Base-by-base conservation (phyloP, 345 rosid genomes). In the Alliaria petiolata region DNA sequence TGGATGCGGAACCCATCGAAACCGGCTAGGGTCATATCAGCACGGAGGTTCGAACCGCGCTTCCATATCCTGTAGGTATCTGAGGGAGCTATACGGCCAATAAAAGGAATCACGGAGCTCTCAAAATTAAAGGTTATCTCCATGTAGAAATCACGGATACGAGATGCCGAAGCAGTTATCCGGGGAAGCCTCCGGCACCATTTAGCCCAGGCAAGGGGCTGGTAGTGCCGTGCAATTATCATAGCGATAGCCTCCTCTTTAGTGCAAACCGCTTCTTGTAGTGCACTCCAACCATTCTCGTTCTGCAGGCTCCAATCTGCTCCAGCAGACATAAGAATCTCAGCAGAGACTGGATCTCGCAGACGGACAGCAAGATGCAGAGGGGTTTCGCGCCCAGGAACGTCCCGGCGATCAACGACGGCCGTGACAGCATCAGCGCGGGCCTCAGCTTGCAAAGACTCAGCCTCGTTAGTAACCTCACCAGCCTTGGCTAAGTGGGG, bases 21-120 rank as follows among this genome's bases (percentile, higher is more conserved):
- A 47, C 99, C 99, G 1, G 98, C 96, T 47, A 95, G 88, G 19
- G 98, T 88, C 97, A 88, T 92, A 67, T 95, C 99, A 55, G 99
- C 99, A 33, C 98, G 97, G 28, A 95, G 95, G 78, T 95, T 92
- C 19, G 98, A 87, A 33, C 99, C 99, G 10, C 97, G 96, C 71
- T 95, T 95, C 99, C 99, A 95, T 66, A 95, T 95, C 74, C 97
- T 86, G 50, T 95, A 95, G 28, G 98, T 95, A 80, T 95, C 99
- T 0, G 99, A 95, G 4, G 99, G 99, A 35, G 99, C 99, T 69
- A 95, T 95, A 16, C 98, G 92, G 6, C 96, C 83, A 73, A 95
- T 88, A 79, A 95, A 95, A 10, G 99, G 99, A 55, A 95, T 95
- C 51, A 95, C 99, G 0, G 97, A 86, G 71, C 99, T 95, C 83